Evolutionary conservation across 768 basidiomycete genomes (phyloP).

Genomic region (Pleurotus salmoneostramineus): DNA sequence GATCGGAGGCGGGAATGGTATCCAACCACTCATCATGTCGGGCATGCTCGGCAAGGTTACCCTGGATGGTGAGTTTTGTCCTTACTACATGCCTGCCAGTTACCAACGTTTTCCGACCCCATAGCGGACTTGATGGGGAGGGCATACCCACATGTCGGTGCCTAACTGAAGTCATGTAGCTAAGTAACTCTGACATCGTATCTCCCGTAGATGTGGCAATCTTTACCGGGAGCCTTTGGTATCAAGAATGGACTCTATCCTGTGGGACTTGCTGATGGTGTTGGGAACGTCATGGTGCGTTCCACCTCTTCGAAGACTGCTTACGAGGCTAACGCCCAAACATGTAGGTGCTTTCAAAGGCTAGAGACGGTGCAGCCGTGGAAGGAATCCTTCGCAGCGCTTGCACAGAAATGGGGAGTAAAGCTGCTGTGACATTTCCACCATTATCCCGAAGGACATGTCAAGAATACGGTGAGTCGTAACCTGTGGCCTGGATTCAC

Average conservation of each 20-base stretch:
- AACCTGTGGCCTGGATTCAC: conserved; percentile 11
- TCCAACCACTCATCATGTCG: conserved; percentile 28
- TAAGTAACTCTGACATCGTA: conserved; percentile 21
- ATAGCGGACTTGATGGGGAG: conserved; percentile 2
- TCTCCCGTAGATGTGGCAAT: not conserved
- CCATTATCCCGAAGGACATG: conserved; percentile 23
- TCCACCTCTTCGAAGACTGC: not conserved
- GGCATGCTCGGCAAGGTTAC: conserved; percentile 20
- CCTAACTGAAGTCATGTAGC: conserved; percentile 30
- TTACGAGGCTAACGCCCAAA: not conserved
- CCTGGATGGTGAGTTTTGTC: conserved; percentile 10
- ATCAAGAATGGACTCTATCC: conserved; percentile 14
- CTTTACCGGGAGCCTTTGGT: conserved; percentile 14
- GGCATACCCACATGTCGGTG: conserved; percentile 3
- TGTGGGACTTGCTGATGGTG: conserved; percentile 25
- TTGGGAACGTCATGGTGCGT: conserved; percentile 24
- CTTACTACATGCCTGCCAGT: conserved; percentile 17
- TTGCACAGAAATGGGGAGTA: conserved; percentile 50
- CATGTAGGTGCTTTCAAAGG: conserved; percentile 35
- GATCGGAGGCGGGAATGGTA: conserved; percentile 43
- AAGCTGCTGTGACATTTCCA: conserved; percentile 38
- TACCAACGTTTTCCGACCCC: conserved; percentile 18
- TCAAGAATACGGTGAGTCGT: not conserved
- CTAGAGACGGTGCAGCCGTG: conserved; percentile 36
- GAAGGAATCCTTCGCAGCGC: conserved; percentile 43